phyloP scores from a whole-genome alignment of 805 yeast genomes.

The Ogataea methylovora region DNA sequence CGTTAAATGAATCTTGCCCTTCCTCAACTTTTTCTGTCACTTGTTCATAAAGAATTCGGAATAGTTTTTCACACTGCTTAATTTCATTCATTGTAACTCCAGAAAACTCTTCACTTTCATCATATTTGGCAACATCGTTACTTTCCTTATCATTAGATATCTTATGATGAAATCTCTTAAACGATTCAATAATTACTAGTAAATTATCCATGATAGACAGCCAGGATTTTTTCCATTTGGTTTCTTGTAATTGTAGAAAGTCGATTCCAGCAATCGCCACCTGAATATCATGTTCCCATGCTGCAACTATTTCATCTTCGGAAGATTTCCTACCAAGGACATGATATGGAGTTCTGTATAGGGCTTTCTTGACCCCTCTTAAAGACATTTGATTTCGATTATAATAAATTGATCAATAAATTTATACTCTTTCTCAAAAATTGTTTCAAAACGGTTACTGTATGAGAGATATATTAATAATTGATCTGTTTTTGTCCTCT shows the following conservation, averaged over 20 bases:
- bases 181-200: conserved; percentile 22
- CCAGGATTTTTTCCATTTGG: conserved; percentile 21
- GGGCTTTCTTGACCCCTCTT: conserved; percentile 28
- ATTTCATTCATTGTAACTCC: conserved; percentile 22
- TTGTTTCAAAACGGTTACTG: too few relatives aligned
- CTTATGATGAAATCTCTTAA: conserved; percentile 23
- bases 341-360: conserved; percentile 28
- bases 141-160: conserved; percentile 10
- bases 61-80: conserved; percentile 19
- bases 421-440: too few relatives aligned
- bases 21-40: conserved; percentile 14
- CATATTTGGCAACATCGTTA: conserved; percentile 1
- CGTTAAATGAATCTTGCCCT: conserved; percentile 21
- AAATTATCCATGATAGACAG: conserved; percentile 25
- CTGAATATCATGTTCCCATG: conserved; percentile 37
- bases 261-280: conserved; percentile 35
- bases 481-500: too few relatives aligned
- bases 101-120: conserved; percentile 22
- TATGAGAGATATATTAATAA: too few relatives aligned
- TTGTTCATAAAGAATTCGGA: conserved; percentile 15
- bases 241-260: conserved; percentile 26
- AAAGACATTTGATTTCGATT: conserved; percentile 24
- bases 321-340: conserved; percentile 23
- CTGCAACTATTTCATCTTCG: conserved; percentile 33
- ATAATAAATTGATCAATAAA: too few relatives aligned